Conservation (phyloP, 2,329 filamentous ascomycete species). For the Pseudopyrenochaeta lycopersici region DNA sequence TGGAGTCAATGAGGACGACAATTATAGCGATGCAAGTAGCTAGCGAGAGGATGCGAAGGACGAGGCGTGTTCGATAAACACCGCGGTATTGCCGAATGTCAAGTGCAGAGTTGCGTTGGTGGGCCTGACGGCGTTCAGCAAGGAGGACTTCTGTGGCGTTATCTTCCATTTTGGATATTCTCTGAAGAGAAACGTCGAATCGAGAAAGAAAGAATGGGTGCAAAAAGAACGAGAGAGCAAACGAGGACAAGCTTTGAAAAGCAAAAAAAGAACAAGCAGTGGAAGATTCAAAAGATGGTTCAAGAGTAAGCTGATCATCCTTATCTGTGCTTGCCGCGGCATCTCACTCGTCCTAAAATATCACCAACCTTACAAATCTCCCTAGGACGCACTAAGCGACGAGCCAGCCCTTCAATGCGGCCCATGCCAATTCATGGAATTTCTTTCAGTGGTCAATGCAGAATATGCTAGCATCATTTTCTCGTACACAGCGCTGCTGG, state of each 20-base stretch:
- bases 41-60: constrained; percentile 19
- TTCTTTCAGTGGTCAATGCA: not conserved
- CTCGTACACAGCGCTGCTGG: not conserved
- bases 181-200: not conserved
- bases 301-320: not conserved
- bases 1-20: constrained; percentile 14
- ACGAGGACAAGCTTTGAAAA: no score
- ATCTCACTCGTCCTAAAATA: not conserved
- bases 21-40: constrained; percentile 15
- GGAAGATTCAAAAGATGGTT: not conserved
- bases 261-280: not conserved
- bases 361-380: not conserved
- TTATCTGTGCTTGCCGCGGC: not conserved
- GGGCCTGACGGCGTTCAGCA: constrained; percentile 11
- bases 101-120: constrained; percentile 8
- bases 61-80: constrained; percentile 20
- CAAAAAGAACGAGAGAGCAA: no score
- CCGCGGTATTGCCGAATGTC: constrained; percentile 18
- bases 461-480: no score
- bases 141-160: constrained; percentile 15
- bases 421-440: not conserved
- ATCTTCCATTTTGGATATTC: constrained; percentile 12
- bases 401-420: not conserved
- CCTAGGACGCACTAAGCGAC: not conserved
- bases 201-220: not conserved